Evolutionary conservation across 179 eudicot species (phyloP), one percentile per base, ranked within the genome.

Genomic region (Amaranthus tricolor): DNA sequence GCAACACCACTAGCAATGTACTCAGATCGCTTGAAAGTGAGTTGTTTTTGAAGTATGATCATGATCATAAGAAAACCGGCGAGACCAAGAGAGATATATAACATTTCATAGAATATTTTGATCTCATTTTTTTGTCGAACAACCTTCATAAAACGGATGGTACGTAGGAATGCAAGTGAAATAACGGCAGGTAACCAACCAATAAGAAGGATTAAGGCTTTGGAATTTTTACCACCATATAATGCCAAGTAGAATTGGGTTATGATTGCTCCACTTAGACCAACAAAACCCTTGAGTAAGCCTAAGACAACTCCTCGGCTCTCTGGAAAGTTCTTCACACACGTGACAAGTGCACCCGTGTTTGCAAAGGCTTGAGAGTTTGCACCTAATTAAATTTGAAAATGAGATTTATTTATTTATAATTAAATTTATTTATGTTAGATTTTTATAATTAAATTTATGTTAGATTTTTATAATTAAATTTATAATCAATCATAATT

Each of bases 321-420:
- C 13, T 84, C 80, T 0, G 86, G 86, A 49, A 84, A 84, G 44
- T 84, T 84, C 70, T 84, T 84, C 16, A 84, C 86, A 20, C 86
- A 84, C 6, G 86, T 84, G 11, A 84, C 86, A 2, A 84, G 78
- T 49, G 84, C 80, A 49, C 86, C 86, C 3, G 86, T 84, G 59
- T 84, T 84, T 14, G 86, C 82, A 73, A 84, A 84, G 6, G 81
- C 74, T 45, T 80, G 86, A 6, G 86, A 85, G 58, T 85, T 82
- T 49, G 86, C 88, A 55, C 88, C 85, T 56, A 76, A n/a, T n/a
- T n/a, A n/a, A n/a, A n/a, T n/a, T n/a, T n/a, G n/a, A n/a, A n/a
- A n/a, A n/a, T n/a, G n/a, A n/a, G n/a, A n/a, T n/a, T n/a, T n/a
- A n/a, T n/a, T n/a, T n/a, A n/a, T n/a, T n/a, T n/a, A n/a, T n/a